Base-by-base conservation (phyloP, 2,329 filamentous ascomycete genomes). In the Cordyceps cateniannulata region DNA sequence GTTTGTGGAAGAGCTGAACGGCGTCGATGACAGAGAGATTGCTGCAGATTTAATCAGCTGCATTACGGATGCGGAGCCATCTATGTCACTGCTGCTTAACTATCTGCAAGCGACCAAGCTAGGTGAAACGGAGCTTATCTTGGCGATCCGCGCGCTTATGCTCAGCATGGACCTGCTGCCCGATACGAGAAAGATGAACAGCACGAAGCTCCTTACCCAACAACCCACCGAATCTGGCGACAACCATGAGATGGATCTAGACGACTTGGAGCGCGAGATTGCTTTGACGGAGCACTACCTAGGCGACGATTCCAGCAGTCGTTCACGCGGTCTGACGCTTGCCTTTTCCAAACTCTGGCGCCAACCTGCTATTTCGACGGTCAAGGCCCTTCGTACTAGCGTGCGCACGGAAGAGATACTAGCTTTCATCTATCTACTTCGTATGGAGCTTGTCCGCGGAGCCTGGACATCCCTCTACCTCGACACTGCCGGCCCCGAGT, bases 391-490 rank as follows among this genome's bases (percentile, higher is more conserved):
- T 49, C 85, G 87, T 45, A 77, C 79, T 12, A 81, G 81, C 29
- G 83, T 91, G 62, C 80, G 82, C 52, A 85, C 84, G 3, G 81
- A 87, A 64, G 87, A 93, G 66, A 84, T 89, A 25, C 77, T 91
- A 12, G 85, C 86, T 40, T 80, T 93, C 58, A 87, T 93, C 66
- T 83, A 88, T 65, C 78, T 92, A 6, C 79, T 93, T 32, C 85
- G 89, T 60, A 80, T 88, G 64, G 88, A 93, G 73, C 79, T 93
- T 50, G 84, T 86, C 56, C 84, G 86, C 65, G 89, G 89, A 61
- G 86, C 87, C 35, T 93, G 90, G 90, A 91, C 88, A 0, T 83
- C 85, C 20, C 80, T 84, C 24, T 91, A 92, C 71, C 75, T 89
- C 42, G 87, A 89, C 66, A 73, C 76, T 12, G 80, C 81, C 18